Percentiles rank a stretch among this genome's conserved stretches.
Conservation (phyloP, 441 rosid species). For the Erysimum cheiri region DNA sequence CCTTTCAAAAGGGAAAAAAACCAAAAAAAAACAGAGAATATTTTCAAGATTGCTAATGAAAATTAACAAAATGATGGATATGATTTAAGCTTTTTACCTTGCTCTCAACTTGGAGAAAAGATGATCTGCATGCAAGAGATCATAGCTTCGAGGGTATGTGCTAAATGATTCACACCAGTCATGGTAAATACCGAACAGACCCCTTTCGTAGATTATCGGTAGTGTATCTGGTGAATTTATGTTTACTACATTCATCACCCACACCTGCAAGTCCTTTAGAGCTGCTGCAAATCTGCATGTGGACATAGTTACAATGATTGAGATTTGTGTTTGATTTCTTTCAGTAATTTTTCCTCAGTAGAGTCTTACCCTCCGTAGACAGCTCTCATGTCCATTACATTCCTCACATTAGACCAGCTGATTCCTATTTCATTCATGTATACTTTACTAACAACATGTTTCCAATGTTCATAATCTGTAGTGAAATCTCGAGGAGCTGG, state of each 20-base stretch:
- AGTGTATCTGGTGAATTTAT: slow-evolving; percentile 86
- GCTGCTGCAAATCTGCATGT: slow-evolving; percentile 87
- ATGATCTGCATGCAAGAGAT: slow-evolving; percentile 94
- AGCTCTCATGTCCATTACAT: slow-evolving; percentile 95
- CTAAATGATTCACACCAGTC: slow-evolving; percentile 97
- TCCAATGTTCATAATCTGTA: slow-evolving; percentile 82
- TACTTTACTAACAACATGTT: slow-evolving; percentile 64
- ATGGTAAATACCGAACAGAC: slow-evolving; percentile 89
- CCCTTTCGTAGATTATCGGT: slow-evolving; percentile 90
- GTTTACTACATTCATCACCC: slow-evolving; percentile 90
- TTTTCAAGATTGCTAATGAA: slow-evolving; percentile 7
- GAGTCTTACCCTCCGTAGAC: slow-evolving; percentile 83
- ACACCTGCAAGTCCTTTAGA: slow-evolving; percentile 68
- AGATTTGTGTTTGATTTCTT: slow-evolving; percentile 8
- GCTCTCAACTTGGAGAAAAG: slow-evolving; percentile 83
- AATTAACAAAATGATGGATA: neutral
- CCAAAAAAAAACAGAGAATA: neutral
- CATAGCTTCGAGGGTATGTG: slow-evolving; percentile 88
- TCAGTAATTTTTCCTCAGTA: neutral
- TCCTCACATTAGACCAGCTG: slow-evolving; percentile 83
- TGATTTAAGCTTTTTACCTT: slow-evolving; percentile 49
- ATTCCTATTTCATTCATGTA: slow-evolving; percentile 84
- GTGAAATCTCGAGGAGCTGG: slow-evolving; percentile 83
- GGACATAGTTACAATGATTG: slow-evolving; percentile 12
- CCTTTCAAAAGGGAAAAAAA: slow-evolving; percentile 51